These are phyloP conservation scores for Verticillium longisporum DNA, from an alignment of 2,329 filamentous ascomycete species.

Conservation along the genomic window DNA sequence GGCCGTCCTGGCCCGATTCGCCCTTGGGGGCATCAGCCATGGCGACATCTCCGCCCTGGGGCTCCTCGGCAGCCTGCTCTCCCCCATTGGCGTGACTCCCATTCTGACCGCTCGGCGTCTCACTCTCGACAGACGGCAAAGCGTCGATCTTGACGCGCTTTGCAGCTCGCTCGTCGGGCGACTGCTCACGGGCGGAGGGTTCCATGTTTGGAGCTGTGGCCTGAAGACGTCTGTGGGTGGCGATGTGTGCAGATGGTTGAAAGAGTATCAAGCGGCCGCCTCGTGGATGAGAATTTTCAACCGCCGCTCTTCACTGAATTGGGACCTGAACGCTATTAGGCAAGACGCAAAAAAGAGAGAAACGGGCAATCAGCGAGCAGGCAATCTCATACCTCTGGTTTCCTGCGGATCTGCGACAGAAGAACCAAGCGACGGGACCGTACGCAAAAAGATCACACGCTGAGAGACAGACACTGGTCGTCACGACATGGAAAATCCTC, in stretches of 20 bases:
- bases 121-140: constrained; percentile 1
- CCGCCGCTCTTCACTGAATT: not conserved
- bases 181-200: not conserved
- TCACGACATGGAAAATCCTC: not conserved
- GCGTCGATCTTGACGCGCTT: constrained; percentile 15
- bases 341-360: not conserved
- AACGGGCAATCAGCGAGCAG: not conserved
- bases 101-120: not conserved
- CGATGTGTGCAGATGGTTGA: not conserved
- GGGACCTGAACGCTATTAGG: not conserved
- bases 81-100: constrained; percentile 5
- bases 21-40: constrained; percentile 4
- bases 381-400: not conserved
- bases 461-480: not conserved
- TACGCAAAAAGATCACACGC: not conserved
- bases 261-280: not conserved
- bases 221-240: not conserved
- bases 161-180: constrained; percentile 12
- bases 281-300: not conserved
- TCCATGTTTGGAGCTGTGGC: not conserved
- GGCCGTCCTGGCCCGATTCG: constrained; percentile 5
- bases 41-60: not conserved
- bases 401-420: not conserved
- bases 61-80: constrained; percentile 4
- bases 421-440: not conserved